Evolutionary conservation across 129 eudicot species (phyloP), one percentile per base, ranked within the genome.

Genomic region (Flaveria sonorensis): DNA sequence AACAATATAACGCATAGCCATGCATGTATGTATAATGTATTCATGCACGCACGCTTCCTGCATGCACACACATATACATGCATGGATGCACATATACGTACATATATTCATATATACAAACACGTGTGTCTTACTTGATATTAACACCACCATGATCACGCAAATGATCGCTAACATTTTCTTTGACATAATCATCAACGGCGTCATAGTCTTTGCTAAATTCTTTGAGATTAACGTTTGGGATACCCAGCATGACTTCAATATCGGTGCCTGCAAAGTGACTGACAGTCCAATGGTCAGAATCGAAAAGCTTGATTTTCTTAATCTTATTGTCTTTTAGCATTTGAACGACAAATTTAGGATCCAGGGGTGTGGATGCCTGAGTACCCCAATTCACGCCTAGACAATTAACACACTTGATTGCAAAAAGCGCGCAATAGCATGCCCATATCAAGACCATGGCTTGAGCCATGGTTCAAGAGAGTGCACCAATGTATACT

Each of bases 301-400:
- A 67, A 56, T 85, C 89, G 45, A 88, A 88, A 24, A 88, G 86
- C 82, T 88, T 88, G 20, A 88, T 81, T 85, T 85, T 88, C 10
- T 81, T 32, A 10, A 88, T 73, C 48, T 76, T 76, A 68, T 88
- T 88, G 61, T 88, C 92, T 75, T 78, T 85, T 4, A 88, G 75
- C 84, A 88, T 72, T 18, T 68, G 79, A 18, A 85, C 86, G n/a
- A 85, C 72, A 13, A 63, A 81, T 40, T 63, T 47, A 18, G 86
- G 83, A 20, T 78, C 81, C 57, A 88, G 64, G 59, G 75, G 78
- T 13, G 86, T 76, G 30, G 92, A 74, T 21, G 81, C 66, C 40
- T 75, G 82, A 12, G 81, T 83, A n/a, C 90, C 90, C 90, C 89
- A 85, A 53, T 85, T 85, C 55, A 85, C 89, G 6, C 89, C 89